Evolutionary conservation across 2,329 filamentous ascomycete species (phyloP).

Genomic region (Trichoderma cornu-damae): DNA sequence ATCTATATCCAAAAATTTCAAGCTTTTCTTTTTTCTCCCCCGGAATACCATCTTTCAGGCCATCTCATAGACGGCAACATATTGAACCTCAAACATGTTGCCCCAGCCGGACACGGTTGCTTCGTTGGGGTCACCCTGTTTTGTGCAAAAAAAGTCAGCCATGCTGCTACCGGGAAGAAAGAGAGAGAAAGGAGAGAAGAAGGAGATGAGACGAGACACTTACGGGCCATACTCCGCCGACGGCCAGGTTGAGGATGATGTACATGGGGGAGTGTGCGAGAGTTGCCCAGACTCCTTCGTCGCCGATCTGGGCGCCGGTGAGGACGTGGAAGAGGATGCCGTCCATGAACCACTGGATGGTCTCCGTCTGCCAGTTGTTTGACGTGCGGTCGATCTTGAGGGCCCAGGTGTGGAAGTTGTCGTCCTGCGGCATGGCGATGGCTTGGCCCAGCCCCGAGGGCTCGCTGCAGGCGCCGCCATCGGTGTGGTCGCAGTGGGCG

Average conservation of each 20-base stretch:
- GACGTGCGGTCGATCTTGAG: conserved; percentile 43
- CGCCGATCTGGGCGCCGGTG: conserved; percentile 38
- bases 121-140: conserved; percentile 32
- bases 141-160: neutral
- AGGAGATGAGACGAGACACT: too few relatives aligned
- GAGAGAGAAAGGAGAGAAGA: neutral
- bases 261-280: conserved; percentile 41
- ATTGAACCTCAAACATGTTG: conserved; percentile 39
- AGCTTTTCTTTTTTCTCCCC: neutral
- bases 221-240: conserved; percentile 42
- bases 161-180: neutral
- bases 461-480: conserved; percentile 46
- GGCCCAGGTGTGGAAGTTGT: conserved; percentile 46
- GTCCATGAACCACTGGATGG: conserved; percentile 46
- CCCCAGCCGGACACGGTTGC: conserved; percentile 34
- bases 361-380: conserved; percentile 41
- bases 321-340: conserved; percentile 41
- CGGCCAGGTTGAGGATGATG: conserved; percentile 45
- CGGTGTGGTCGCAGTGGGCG: conserved; percentile 42
- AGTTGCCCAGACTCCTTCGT: conserved; percentile 40
- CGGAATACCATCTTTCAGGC: conserved; percentile 19
- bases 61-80: conserved; percentile 37
- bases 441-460: conserved; percentile 36
- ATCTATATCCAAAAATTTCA: neutral
- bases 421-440: conserved; percentile 37